Percentiles rank a stretch among this genome's conserved stretches.
These are phyloP conservation scores for Fusarium kyushuense DNA, from an alignment of 2,329 filamentous ascomycete genomes.

Conservation along the genomic window DNA sequence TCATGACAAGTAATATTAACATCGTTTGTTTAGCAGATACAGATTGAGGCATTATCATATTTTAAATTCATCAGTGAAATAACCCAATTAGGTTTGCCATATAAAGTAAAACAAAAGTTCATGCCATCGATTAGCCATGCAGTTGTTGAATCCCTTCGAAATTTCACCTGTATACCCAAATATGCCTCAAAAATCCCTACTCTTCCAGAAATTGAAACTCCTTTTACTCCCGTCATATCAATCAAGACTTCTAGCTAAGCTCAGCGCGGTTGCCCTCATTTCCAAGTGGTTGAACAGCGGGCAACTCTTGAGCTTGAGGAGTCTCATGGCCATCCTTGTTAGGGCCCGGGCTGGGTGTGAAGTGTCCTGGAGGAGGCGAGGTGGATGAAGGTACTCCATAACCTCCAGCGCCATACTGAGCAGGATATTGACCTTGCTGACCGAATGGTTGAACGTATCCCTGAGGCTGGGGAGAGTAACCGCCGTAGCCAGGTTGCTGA, in stretches of 20 bases:
- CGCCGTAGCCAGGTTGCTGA: slow-evolving; percentile 38
- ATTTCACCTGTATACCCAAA: slow-evolving; percentile 21
- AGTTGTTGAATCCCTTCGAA: slow-evolving; percentile 19
- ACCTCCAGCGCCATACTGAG: slow-evolving; percentile 40
- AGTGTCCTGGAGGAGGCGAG: slow-evolving; percentile 47
- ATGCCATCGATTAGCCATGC: slow-evolving; percentile 23
- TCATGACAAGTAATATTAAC: background rate
- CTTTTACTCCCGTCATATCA: slow-evolving; percentile 11
- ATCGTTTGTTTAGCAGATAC: background rate
- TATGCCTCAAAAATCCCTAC: background rate
- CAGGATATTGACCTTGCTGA: slow-evolving; percentile 43
- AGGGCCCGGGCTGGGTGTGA: slow-evolving; percentile 49
- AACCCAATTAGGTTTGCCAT: slow-evolving; percentile 25
- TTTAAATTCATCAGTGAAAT: slow-evolving; percentile 20
- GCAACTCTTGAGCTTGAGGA: slow-evolving; percentile 46
- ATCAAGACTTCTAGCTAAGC: slow-evolving; percentile 38
- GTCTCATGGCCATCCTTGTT: slow-evolving; percentile 38
- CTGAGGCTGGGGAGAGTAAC: slow-evolving; percentile 43
- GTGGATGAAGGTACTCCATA: slow-evolving; percentile 37
- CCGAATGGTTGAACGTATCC: slow-evolving; percentile 39
- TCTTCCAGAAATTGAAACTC: slow-evolving; percentile 15
- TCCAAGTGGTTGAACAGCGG: slow-evolving; percentile 48
- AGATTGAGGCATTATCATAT: slow-evolving; percentile 20
- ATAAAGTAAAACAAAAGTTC: slow-evolving; percentile 38
- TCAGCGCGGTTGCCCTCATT: slow-evolving; percentile 52